These are phyloP conservation scores for Amaranthus palmeri DNA, from an alignment of 148 eudicot species.

Conservation along the genomic window DNA sequence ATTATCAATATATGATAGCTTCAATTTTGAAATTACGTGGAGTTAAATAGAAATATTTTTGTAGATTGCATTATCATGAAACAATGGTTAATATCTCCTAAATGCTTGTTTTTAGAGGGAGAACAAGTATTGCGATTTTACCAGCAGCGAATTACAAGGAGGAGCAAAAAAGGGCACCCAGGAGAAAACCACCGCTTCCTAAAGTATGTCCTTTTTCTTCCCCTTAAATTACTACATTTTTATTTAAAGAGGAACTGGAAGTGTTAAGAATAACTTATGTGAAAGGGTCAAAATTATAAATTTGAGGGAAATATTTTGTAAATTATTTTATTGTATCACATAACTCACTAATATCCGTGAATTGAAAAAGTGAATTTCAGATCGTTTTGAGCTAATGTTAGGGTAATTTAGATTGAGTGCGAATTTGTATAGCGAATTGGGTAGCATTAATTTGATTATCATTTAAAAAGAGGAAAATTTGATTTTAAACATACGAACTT, in stretches of 20 bases:
- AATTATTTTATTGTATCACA: too few relatives aligned
- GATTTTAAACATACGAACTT: too few relatives aligned
- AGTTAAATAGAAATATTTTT: background rate
- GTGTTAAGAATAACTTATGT: too few relatives aligned
- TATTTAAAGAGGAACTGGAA: too few relatives aligned
- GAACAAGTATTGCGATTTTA: constrained; percentile 70
- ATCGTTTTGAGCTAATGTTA: too few relatives aligned
- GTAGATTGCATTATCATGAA: background rate
- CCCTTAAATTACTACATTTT: background rate
- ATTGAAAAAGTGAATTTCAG: too few relatives aligned
- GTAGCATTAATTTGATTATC: too few relatives aligned
- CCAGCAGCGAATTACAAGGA: constrained; percentile 38
- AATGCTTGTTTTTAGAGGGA: constrained; percentile 50
- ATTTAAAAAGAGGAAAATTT: too few relatives aligned
- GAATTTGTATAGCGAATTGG: too few relatives aligned
- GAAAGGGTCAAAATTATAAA: background rate
- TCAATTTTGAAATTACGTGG: background rate
- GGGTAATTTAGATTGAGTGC: too few relatives aligned
- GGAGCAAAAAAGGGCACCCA: constrained; percentile 46
- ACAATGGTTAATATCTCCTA: too few relatives aligned
- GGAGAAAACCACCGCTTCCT: constrained; percentile 77
- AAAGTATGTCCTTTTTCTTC: constrained; percentile 44
- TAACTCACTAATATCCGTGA: too few relatives aligned
- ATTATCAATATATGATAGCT: background rate
- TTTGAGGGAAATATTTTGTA: background rate